Base-by-base conservation (phyloP, 2,329 filamentous ascomycete species). In the Ceratocystis diversiconidia region DNA sequence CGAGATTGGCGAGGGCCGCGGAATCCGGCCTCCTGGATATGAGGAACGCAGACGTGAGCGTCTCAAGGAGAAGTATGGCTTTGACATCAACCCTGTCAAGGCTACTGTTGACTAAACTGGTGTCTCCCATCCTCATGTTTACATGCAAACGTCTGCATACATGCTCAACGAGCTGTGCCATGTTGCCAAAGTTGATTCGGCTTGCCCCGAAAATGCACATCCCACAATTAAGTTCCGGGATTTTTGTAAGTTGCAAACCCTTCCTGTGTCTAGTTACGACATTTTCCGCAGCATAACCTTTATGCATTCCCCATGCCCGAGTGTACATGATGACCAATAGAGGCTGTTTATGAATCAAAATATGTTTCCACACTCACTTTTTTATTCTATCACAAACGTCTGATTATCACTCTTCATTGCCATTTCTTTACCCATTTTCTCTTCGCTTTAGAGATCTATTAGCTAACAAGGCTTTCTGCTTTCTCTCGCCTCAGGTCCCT, bases 1-100 rank as follows among this genome's bases (percentile, higher is more conserved):
- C 28, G 83, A 92, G 72, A 73, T 96, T 71, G 92, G 91, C 64
- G 92, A 96, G 79, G 90, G 90, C 70, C 84, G 91, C 83, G 91
- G 88, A 65, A 90, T 96, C 71, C 82, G 86, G 70, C 88, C 83
- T 50, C 86, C 88, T 17, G 90, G 90, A 63, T 96, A 94, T 73
- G 87, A 89, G 71, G 89, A 95, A 79, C 82, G 92, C 75, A 85
- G 92, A 75, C 84, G 85, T 70, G 80, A 91, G 78, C 83, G 89
- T 71, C 82, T 96, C 75, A 86, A 89, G 82, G 86, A 90, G 76
- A 89, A 86, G 75, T 96, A 96, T 73, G 90, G 91, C 67, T 84
- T 95, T 72, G 90, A 95, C 70, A 85, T 96, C 72, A 83, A 87
- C 72, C 82, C 85, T 65, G 83, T 86, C 70, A 81, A 76, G 66